Evolutionary conservation across 2,329 filamentous ascomycete genomes (phyloP), one percentile per base, ranked within the genome.

Genomic region (Trichoderma pleuroti): DNA sequence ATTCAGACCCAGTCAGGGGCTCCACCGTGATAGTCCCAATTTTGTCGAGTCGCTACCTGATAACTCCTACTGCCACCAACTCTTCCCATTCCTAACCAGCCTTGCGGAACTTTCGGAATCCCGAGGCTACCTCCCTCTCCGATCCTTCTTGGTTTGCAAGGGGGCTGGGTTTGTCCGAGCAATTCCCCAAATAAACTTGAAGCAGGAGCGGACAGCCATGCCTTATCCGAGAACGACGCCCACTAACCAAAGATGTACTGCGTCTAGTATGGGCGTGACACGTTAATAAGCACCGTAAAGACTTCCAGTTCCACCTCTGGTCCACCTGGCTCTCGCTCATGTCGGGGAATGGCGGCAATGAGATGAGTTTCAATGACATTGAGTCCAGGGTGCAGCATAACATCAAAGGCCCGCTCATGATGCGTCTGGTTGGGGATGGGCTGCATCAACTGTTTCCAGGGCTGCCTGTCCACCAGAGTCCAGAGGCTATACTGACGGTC

Each of bases 341-440:
- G 87, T 75, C 84, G 87, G 1, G 87, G 88, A 56, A 93, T 85
- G 8, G 90, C 90, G 1, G 92, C 92, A 73, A 94, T 88, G 71
- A 95, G 84, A 76, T 95, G 92, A 9, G 97, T 86, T 75, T 94
- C 91, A 64, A 97, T 87, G 59, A 90, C 87, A 75, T 96, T 97
- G 64, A 93, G 86, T 8, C 93, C 93, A 2, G 87, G 86, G 30
- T 88, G 86, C 32, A 97, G 82, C 65, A 87, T 87, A 9, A 90
- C 86, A 75, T 97, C 94, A 75, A 93, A 97, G 0, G 92, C 82
- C n/a, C 91, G 90, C 73, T 88, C 88, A 71, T 85, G 84, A 60
- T 81, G 84, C 74, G 86, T 84, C 65, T 89, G 88, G 26, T 88
- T 85, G 4, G 87, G 85, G 28, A 86, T 84, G 72, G 87, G 86